Evolutionary conservation across 2,329 filamentous ascomycete species (phyloP).

Genomic region (Aspergillus sp.): DNA sequence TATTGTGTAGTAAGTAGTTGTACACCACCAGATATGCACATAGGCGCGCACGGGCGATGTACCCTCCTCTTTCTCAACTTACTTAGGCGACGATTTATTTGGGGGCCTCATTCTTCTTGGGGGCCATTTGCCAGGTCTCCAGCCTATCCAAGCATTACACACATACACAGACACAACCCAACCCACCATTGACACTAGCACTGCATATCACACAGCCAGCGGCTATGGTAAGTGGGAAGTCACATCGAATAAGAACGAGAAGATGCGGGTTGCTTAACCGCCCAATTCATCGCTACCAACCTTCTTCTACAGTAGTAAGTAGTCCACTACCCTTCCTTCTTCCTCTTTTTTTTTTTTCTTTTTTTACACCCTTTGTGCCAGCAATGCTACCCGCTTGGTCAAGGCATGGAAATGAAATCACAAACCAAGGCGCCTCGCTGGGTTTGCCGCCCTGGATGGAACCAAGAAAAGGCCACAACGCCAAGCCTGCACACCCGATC

Average conservation of each 20-base stretch:
- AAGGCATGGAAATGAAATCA: neutral
- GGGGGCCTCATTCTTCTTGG: conserved; percentile 4
- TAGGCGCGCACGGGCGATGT: neutral
- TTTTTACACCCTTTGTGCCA: neutral
- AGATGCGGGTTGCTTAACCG: conserved; percentile 1
- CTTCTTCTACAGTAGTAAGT: no score
- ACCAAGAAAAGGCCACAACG: conserved; percentile 14
- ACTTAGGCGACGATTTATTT: neutral
- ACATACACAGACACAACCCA: neutral
- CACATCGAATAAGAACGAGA: neutral
- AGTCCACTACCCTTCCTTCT: neutral
- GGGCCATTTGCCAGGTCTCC: conserved; percentile 7
- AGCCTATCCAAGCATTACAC: neutral
- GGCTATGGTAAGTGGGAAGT: conserved; percentile 1
- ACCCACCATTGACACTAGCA: neutral
- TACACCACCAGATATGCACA: neutral
- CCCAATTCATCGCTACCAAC: neutral
- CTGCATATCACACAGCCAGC: conserved; percentile 2
- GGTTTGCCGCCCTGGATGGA: conserved; percentile 9
- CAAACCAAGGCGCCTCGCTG: neutral
- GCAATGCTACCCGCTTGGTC: neutral
- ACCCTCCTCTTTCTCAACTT: neutral
- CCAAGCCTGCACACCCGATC: conserved; percentile 32
- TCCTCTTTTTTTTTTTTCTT: neutral
- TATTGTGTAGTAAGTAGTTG: neutral